phyloP scores from a whole-genome alignment of 2,329 filamentous ascomycete genomes.

The Aspergillus brunneoviolaceus region DNA sequence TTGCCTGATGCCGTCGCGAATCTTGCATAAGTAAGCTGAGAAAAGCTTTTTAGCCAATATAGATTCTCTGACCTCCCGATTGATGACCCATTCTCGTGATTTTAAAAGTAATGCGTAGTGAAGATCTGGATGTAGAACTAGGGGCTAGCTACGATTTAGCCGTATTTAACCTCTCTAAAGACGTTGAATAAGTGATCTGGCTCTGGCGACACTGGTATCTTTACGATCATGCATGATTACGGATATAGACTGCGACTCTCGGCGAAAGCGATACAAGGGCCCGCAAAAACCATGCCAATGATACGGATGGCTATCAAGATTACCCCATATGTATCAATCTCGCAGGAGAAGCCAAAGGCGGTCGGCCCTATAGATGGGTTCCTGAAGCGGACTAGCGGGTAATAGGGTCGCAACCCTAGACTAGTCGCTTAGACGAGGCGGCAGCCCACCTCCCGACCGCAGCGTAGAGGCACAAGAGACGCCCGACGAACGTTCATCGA shows the following conservation, averaged over 20 bases:
- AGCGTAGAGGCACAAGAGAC: conserved; percentile 30
- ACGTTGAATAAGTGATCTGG: no score
- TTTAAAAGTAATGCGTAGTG: conserved; percentile 12
- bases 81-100: conserved; percentile 14
- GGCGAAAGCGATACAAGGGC: no score
- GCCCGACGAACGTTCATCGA: conserved; percentile 33
- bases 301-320: background rate
- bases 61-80: conserved; percentile 34
- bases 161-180: no score
- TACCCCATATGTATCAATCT: conserved; percentile 9
- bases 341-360: conserved; percentile 4
- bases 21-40: conserved; percentile 35
- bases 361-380: conserved; percentile 9
- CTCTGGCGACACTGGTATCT: no score
- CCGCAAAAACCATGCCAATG: background rate
- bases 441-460: conserved; percentile 35
- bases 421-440: conserved; percentile 45
- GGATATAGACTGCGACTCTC: no score
- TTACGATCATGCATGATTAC: no score
- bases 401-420: conserved; percentile 43
- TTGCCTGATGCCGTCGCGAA: conserved; percentile 41
- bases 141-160: background rate
- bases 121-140: background rate
- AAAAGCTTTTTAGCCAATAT: conserved; percentile 37
- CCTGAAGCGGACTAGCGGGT: conserved; percentile 28